Evolutionary conservation across 192 early-diverging fungal species (phyloP).

Genomic region (Coemansia biformis): DNA sequence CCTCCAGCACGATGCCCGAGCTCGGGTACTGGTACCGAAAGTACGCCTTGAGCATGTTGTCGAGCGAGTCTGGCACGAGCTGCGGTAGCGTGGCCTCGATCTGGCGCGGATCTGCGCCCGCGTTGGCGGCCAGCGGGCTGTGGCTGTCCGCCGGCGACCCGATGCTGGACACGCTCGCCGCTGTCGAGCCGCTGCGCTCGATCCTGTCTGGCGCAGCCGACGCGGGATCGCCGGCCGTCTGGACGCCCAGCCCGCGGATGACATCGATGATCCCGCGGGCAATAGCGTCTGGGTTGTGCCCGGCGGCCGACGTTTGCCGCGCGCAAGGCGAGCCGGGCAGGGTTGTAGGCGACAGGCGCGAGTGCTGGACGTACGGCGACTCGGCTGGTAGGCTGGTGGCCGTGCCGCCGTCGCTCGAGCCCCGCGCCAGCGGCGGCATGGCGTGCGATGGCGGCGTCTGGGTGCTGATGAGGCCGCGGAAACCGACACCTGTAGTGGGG

Average conservation of each 20-base stretch:
- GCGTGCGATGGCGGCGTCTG: no score
- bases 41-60: slow-evolving; percentile 49
- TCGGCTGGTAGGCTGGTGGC: no score
- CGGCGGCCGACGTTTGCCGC: neutral
- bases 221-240: neutral
- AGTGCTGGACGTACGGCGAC: no score
- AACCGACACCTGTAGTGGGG: slow-evolving; percentile 1
- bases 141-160: slow-evolving; percentile 21
- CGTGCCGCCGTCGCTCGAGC: no score
- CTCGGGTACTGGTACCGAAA: slow-evolving; percentile 50
- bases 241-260: slow-evolving; percentile 9
- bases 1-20: slow-evolving; percentile 42
- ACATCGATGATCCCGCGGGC: slow-evolving; percentile 12
- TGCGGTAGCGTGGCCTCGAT: slow-evolving; percentile 37
- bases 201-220: neutral
- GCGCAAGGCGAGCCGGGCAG: slow-evolving; percentile 6
- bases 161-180: slow-evolving; percentile 28
- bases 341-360: no score
- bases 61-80: slow-evolving; percentile 31
- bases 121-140: slow-evolving; percentile 25
- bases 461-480: no score
- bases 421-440: neutral
- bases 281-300: neutral
- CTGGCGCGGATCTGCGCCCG: slow-evolving; percentile 25
- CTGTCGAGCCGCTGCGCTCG: slow-evolving; percentile 32